Evolutionary conservation across 1,284 basidiomycete genomes (phyloP).

Genomic region (Ustilago trichophora): DNA sequence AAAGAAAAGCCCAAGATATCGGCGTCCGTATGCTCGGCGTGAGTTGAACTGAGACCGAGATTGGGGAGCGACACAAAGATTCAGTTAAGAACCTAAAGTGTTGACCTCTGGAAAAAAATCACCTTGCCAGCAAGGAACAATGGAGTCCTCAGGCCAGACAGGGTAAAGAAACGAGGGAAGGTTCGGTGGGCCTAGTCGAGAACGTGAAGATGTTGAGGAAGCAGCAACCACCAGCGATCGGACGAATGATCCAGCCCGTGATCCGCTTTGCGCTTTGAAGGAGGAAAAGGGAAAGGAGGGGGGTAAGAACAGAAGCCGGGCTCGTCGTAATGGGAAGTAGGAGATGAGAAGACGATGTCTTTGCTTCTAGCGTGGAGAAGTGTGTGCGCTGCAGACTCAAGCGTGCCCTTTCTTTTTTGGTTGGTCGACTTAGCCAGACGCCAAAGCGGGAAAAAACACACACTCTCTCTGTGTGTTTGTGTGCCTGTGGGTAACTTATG

Average conservation of each 20-base stretch:
- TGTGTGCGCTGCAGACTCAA: no score
- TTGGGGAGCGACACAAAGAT: neutral
- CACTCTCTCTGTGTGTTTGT: no score
- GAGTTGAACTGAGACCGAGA: neutral
- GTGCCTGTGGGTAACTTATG: no score
- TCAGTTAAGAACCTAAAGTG: conserved; percentile 16
- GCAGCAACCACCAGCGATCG: conserved; percentile 10
- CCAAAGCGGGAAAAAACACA: no score
- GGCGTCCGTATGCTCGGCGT: no score
- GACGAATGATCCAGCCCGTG: conserved; percentile 12
- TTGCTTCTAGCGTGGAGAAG: conserved; percentile 4
- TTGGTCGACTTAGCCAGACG: no score
- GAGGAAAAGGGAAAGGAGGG: neutral
- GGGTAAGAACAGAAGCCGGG: neutral
- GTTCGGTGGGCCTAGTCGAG: neutral
- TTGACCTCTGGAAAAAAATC: no score
- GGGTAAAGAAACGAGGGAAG: no score
- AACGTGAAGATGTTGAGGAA: conserved; percentile 6
- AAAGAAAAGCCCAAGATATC: no score
- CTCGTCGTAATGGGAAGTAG: neutral
- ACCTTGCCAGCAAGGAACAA: conserved; percentile 13
- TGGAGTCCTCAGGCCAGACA: neutral
- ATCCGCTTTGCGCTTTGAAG: neutral
- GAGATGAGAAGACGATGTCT: neutral
- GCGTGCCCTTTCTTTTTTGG: no score